Evolutionary conservation across 2,329 filamentous ascomycete species (phyloP), one percentile per base, ranked within the genome.

Genomic region (Chaetoscypha palmicola): DNA sequence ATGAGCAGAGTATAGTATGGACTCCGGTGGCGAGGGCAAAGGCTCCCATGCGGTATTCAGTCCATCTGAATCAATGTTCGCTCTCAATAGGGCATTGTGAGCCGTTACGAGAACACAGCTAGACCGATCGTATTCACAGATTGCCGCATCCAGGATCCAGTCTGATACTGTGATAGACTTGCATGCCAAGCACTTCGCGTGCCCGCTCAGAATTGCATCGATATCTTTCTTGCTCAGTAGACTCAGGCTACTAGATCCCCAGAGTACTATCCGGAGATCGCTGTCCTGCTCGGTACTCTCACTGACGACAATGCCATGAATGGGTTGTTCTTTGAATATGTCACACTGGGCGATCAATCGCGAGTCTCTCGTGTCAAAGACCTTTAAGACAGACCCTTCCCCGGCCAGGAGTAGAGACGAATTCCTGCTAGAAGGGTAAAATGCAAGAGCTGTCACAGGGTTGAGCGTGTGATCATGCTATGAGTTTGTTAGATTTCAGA

Each of bases 1-100:
- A 57, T 86, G 78, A 4, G 89, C 91, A 12, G 88, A 86, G 64
- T 94, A 98, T 5, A 98, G 72, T 43, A 94, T 89, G 1, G 89
- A 91, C 33, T 86, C 77, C 5, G 90, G 84, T 12, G 81, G 81
- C 4, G 80, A 78, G 10, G 73, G 68, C 2, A 79, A 59, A 4
- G 72, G 71, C 11, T 81, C 66, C 1, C 68, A 48, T 11, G 72
- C 60, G 1, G 58, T 55, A 5, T 58, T 46, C 20, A 58, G 14
- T 8, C 65, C 54, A 4, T 62, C 48, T 8, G 51, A 55, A 19
- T 41, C 47, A 26, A 53, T 20, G 44, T 12, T 62, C 16, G 84
- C 62, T 22, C 70, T 70, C 5, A 86, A 63, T 4, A 94, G 70
- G 38, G 87, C 82, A 69, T 97, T 96, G 64, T 97, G 90, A 1